phyloP scores from a whole-genome alignment of 306 rosid genomes.

The Amphicarpaea edgeworthii region DNA sequence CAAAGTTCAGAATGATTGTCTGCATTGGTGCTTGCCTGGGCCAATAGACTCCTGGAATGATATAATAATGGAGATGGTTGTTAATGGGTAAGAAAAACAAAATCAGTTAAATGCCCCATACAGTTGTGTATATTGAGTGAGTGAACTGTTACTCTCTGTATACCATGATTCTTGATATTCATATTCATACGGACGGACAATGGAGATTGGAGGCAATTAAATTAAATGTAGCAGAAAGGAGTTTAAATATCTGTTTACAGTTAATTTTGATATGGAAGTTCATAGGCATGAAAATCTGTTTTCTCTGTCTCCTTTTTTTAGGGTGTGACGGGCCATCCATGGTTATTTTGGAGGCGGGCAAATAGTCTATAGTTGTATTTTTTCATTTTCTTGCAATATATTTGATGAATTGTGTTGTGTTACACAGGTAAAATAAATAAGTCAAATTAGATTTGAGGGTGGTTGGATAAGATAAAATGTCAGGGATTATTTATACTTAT shows the following conservation, averaged over 20 bases:
- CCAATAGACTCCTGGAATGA: conserved; percentile 97
- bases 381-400: not conserved
- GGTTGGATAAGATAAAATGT: not conserved
- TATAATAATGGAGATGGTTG: conserved; percentile 80
- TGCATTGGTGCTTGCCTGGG: conserved; percentile 99
- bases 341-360: conserved; percentile 21
- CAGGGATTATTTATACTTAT: not conserved
- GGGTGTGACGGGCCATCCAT: not conserved
- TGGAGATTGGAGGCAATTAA: conserved; percentile 36
- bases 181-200: conserved; percentile 29
- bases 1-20: conserved; percentile 80
- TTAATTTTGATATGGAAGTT: conserved; percentile 43
- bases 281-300: not conserved
- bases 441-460: not conserved
- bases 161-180: conserved; percentile 36
- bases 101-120: conserved; percentile 23
- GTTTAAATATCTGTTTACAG: conserved; percentile 30
- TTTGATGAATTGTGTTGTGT: not conserved
- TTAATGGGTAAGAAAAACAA: conserved; percentile 54
- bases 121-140: conserved; percentile 41
- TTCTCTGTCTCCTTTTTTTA: not conserved
- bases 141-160: conserved; percentile 36
- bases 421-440: not conserved
- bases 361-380: not conserved
- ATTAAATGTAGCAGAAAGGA: conserved; percentile 32